Base-by-base conservation (phyloP, 306 rosid genomes). In the Quercus rubra region DNA sequence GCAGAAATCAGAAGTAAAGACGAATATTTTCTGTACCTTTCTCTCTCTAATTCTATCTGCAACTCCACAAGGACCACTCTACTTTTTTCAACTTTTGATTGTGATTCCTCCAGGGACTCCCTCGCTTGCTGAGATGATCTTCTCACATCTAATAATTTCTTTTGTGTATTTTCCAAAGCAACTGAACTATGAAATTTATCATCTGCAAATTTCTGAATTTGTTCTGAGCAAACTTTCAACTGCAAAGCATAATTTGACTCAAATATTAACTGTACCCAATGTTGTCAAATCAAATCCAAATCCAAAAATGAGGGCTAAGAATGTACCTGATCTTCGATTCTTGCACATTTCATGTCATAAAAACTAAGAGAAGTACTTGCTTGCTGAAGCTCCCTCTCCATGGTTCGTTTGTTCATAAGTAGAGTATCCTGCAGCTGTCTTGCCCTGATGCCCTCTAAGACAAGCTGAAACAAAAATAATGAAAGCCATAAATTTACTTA, bases 311-410 rank as follows among this genome's bases (percentile, higher is more conserved):
- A 77, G 75, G 75, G 77, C 56, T 38, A 13, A 73, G 74, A 78
- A 81, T 0, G 31, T 73, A 95, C 99, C 98, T 93, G 98, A 68
- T 93, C 98, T 73, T 90, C 96, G 67, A 96, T 87, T 82, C 89
- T 91, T 41, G 89, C 79, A 74, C 89, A 86, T 84, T 92, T 96
- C 80, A 82, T 63, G 74, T 91, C 94, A 79, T 80, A 93, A 82
- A 93, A 91, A 70, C 84, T 87, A 74, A 88, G 83, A 76, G 93
- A 88, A 43, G 81, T 82, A 86, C 83, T 86, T 62, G 91, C 86
- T 76, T 87, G 97, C 87, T 91, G 96, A 80, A 87, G 82, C 81
- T 93, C 94, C 75, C 81, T 87, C 70, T 91, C 94, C 81, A 90
- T 84, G 41, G 77, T 77, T 74, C 83, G 74, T 80, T 88, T 93